phyloP scores from a whole-genome alignment of 108 stramenopile genomes.

The Cyclotella atomus region DNA sequence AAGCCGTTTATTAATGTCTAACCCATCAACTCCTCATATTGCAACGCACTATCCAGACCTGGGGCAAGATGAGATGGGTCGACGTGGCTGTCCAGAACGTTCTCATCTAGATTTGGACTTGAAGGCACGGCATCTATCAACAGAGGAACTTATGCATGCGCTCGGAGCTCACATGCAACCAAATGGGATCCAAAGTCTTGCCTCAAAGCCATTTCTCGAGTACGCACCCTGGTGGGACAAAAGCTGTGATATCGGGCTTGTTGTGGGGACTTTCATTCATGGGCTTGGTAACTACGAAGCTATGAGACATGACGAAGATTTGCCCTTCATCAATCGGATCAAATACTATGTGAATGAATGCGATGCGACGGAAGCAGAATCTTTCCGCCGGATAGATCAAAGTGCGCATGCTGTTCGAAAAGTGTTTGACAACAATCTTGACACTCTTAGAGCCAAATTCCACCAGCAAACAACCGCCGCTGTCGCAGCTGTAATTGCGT shows the following conservation, averaged over 20 bases:
- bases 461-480: constrained; percentile 76
- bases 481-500: constrained; percentile 79
- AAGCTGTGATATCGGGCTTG: constrained; percentile 77
- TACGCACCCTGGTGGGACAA: constrained; percentile 86
- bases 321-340: constrained; percentile 68
- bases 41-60: no score
- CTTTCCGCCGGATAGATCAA: constrained; percentile 53
- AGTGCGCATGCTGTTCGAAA: constrained; percentile 56
- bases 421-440: constrained; percentile 77
- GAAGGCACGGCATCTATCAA: constrained; percentile 70
- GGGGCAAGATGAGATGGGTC: constrained; percentile 77
- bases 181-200: constrained; percentile 16
- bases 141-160: constrained; percentile 73
- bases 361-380: constrained; percentile 57
- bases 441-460: constrained; percentile 69
- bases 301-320: constrained; percentile 77
- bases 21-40: no score
- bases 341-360: constrained; percentile 45
- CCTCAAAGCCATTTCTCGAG: constrained; percentile 24
- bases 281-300: constrained; percentile 86
- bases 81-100: constrained; percentile 75
- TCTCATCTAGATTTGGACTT: constrained; percentile 72
- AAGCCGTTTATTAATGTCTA: no score
- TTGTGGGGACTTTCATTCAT: constrained; percentile 86
- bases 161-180: constrained; percentile 31